Conservation (phyloP, 148 eudicot species). For the Spergularia bocconei region DNA sequence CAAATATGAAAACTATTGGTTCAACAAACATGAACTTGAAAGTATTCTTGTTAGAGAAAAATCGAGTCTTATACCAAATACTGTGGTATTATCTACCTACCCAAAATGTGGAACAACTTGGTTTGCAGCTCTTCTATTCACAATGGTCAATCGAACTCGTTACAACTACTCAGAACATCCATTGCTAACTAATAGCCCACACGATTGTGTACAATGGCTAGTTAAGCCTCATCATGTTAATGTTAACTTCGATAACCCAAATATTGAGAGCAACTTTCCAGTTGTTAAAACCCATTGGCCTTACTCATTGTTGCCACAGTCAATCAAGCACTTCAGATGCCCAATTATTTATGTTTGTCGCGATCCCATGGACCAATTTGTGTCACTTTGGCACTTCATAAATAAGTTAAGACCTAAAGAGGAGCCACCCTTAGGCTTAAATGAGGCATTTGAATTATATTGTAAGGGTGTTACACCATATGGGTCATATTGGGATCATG, state of each 20-base stretch:
- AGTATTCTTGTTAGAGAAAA: not conserved
- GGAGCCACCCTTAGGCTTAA: not conserved
- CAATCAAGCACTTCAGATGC: not conserved
- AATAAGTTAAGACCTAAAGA: not conserved
- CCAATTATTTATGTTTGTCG: not conserved
- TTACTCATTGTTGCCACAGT: not conserved
- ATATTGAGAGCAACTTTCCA: not conserved
- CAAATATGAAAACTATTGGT: constrained; percentile 16
- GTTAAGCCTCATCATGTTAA: not conserved
- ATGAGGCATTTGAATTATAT: too few relatives aligned
- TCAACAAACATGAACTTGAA: constrained; percentile 4
- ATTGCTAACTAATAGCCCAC: constrained; percentile 11
- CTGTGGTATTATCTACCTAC: constrained; percentile 21
- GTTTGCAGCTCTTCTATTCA: constrained; percentile 30
- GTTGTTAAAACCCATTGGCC: not conserved
- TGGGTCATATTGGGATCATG: too few relatives aligned
- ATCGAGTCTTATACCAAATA: not conserved
- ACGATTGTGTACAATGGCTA: constrained; percentile 8
- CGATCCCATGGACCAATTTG: constrained; percentile 3
- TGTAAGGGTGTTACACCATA: too few relatives aligned
- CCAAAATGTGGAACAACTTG: constrained; percentile 35
- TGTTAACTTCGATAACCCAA: not conserved
- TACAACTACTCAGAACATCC: constrained; percentile 15
- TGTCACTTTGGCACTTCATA: constrained; percentile 8
- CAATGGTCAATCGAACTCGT: constrained; percentile 21